A percentile compares a stretch with the other conserved stretches of the same genome.
These are phyloP conservation scores for Nasturtium officinale DNA, from an alignment of 345 rosid species.

Conservation along the genomic window DNA sequence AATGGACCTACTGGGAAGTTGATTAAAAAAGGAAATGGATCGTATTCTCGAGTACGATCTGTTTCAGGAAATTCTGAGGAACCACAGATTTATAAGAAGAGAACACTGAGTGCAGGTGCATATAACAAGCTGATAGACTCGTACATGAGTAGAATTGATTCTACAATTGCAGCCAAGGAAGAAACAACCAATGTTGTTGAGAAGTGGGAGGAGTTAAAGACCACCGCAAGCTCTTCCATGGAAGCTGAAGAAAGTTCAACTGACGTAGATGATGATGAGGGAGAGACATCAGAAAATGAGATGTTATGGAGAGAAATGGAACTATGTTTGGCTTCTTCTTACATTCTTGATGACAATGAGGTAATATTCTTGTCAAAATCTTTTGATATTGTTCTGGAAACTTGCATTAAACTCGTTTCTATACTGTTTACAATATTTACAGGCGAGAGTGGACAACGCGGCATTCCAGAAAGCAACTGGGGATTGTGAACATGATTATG, in stretches of 20 bases:
- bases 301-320: constrained; percentile 93
- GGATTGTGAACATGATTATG: constrained; percentile 64
- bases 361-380: constrained; percentile 37
- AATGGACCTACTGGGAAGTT: constrained; percentile 42
- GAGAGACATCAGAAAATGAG: constrained; percentile 62
- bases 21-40: constrained; percentile 4
- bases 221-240: constrained; percentile 36
- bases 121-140: constrained; percentile 69
- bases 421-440: constrained; percentile 27
- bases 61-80: constrained; percentile 38
- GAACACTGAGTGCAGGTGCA: constrained; percentile 67
- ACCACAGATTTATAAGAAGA: constrained; percentile 46
- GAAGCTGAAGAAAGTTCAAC: constrained; percentile 41
- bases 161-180: constrained; percentile 51
- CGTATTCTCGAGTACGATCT: constrained; percentile 15
- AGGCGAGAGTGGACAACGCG: constrained; percentile 53
- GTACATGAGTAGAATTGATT: constrained; percentile 75
- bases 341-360: constrained; percentile 75
- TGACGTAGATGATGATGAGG: constrained; percentile 44
- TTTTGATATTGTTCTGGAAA: neutral
- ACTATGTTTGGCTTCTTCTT: constrained; percentile 67
- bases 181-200: constrained; percentile 54
- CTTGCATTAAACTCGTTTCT: neutral
- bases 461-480: constrained; percentile 46
- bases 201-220: constrained; percentile 4